Conservation (phyloP, 1,284 basidiomycete genomes). For the Vanrija humicola region DNA sequence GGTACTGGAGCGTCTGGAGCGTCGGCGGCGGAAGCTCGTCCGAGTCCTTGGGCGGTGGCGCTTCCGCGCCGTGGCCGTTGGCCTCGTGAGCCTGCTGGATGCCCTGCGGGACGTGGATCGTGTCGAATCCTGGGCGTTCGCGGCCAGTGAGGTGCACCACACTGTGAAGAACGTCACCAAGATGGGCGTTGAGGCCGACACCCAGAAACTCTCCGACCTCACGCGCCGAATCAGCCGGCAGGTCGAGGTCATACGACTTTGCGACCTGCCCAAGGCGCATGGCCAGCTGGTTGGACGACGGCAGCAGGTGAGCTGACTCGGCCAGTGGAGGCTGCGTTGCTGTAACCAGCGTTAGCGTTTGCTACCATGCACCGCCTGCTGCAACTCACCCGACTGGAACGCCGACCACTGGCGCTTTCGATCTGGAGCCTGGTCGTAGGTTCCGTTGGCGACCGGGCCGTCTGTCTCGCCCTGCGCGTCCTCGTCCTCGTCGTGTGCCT, state of each 20-base stretch:
- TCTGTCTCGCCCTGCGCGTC: conserved; percentile 23
- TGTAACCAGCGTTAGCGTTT: not conserved
- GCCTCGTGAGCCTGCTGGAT: conserved; percentile 1
- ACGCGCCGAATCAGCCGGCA: conserved; percentile 21
- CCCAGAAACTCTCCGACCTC: conserved; percentile 47
- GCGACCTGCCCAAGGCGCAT: conserved; percentile 31
- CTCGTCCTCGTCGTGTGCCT: conserved; percentile 13
- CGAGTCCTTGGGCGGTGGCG: not conserved
- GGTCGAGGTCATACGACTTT: conserved; percentile 28
- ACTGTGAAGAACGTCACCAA: conserved; percentile 36
- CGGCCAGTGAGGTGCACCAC: conserved; percentile 33
- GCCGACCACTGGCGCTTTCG: conserved; percentile 19
- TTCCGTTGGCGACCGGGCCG: conserved; percentile 3
- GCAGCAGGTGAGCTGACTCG: conserved; percentile 22
- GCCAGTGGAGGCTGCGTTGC: conserved; percentile 23
- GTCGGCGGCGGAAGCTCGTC: conserved; percentile 18
- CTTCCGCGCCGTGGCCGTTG: not conserved
- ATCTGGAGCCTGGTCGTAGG: conserved; percentile 4
- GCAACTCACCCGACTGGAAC: conserved; percentile 12
- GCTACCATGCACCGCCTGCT: not conserved
- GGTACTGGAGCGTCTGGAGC: conserved; percentile 30
- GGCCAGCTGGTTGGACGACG: conserved; percentile 35
- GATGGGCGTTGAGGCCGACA: conserved; percentile 39
- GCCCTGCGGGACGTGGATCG: conserved; percentile 29
- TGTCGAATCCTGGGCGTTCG: conserved; percentile 34